Evolutionary conservation across 257 asterid species (phyloP).

Genomic region (Solanum corneliomulleri): DNA sequence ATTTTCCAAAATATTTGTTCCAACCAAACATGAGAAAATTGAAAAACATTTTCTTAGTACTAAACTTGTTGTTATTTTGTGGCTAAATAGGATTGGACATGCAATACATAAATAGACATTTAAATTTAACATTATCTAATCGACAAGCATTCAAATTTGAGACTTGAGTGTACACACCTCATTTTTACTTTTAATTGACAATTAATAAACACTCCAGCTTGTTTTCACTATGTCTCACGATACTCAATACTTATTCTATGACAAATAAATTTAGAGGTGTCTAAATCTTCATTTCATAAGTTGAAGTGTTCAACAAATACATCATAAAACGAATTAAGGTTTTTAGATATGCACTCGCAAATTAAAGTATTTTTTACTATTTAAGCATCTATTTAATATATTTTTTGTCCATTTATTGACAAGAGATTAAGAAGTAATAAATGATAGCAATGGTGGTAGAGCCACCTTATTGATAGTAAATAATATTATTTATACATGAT

Average conservation of each 20-base stretch:
- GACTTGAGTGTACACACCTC: not conserved
- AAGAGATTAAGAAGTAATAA: too few relatives aligned
- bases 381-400: not conserved
- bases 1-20: too few relatives aligned
- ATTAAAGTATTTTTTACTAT: not conserved
- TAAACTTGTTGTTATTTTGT: too few relatives aligned
- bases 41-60: too few relatives aligned
- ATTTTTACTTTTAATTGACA: not conserved
- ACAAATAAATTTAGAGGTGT: not conserved
- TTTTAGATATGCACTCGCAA: not conserved
- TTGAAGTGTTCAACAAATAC: not conserved
- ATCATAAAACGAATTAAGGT: not conserved
- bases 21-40: too few relatives aligned
- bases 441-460: too few relatives aligned
- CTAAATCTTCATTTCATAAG: not conserved
- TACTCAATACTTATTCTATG: not conserved
- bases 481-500: too few relatives aligned
- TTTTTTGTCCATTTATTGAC: too few relatives aligned
- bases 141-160: not conserved
- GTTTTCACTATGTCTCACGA: not conserved
- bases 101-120: not conserved
- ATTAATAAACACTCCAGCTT: not conserved
- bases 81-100: not conserved
- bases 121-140: not conserved
- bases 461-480: too few relatives aligned